Evolutionary conservation across 352 stramenopile species (phyloP).

Genomic region (Phytophthora fragariae): DNA sequence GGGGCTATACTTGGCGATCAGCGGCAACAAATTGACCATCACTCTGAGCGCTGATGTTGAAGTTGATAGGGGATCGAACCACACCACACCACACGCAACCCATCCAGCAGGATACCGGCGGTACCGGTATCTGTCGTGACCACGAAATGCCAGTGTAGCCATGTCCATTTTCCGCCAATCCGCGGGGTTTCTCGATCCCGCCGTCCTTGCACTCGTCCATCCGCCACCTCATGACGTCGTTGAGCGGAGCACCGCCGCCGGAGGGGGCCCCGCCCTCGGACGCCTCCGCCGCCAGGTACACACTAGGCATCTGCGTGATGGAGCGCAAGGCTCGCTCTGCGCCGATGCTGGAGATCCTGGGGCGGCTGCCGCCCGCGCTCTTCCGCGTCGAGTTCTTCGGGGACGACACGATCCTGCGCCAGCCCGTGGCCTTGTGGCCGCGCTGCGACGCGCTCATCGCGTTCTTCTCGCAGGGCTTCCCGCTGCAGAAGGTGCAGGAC

Average conservation of each 20-base stretch:
- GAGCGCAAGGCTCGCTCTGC: slow-evolving; percentile 97
- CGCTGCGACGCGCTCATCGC: slow-evolving; percentile 97
- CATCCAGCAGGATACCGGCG: too few relatives aligned
- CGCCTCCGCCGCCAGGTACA: slow-evolving; percentile 17
- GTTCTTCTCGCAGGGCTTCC: slow-evolving; percentile 99
- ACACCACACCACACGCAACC: too few relatives aligned
- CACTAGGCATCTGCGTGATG: slow-evolving; percentile 98
- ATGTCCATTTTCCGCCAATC: slow-evolving; percentile 28
- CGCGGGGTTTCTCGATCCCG: neutral
- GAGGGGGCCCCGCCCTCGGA: slow-evolving; percentile 42
- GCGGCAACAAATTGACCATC: slow-evolving; percentile 30
- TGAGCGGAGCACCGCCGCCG: neutral
- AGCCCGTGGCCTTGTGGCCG: slow-evolving; percentile 94
- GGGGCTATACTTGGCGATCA: slow-evolving; percentile 18
- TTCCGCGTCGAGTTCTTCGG: slow-evolving; percentile 98
- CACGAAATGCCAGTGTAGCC: slow-evolving; percentile 23
- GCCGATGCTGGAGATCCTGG: slow-evolving; percentile 97
- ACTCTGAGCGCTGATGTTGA: slow-evolving; percentile 27
- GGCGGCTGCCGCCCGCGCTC: slow-evolving; percentile 81
- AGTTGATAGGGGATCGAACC: slow-evolving; percentile 5
- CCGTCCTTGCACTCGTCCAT: neutral
- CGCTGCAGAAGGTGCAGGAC: slow-evolving; percentile 96
- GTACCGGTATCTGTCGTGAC: too few relatives aligned
- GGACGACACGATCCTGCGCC: slow-evolving; percentile 96
- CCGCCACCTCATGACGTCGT: slow-evolving; percentile 21